Conservation (phyloP, 129 eudicot species). For the Apium graveolens region DNA sequence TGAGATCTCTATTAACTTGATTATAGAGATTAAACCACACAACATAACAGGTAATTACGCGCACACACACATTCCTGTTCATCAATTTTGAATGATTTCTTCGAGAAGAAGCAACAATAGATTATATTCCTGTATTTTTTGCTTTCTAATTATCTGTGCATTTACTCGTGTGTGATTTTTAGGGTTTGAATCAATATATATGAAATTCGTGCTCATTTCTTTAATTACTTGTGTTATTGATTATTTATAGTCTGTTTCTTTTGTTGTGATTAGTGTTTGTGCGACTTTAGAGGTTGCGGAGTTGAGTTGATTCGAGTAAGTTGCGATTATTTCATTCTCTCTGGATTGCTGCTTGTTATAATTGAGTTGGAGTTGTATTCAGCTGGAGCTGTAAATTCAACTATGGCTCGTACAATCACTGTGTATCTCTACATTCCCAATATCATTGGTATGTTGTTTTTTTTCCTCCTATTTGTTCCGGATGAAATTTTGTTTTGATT, state of each 20-base stretch:
- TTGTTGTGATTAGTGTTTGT: neutral
- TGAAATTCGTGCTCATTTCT: neutral
- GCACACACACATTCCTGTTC: neutral
- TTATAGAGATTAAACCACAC: neutral
- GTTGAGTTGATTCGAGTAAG: neutral
- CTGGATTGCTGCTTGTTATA: neutral
- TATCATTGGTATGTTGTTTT: constrained; percentile 59
- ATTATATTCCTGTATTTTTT: neutral
- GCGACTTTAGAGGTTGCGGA: neutral
- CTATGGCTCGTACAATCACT: constrained; percentile 47
- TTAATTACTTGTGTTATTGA: neutral
- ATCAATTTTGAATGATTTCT: neutral
- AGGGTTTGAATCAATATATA: neutral
- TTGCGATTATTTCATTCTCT: neutral
- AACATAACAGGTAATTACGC: neutral
- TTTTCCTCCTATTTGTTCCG: neutral
- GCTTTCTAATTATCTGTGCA: neutral
- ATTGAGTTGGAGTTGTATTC: neutral
- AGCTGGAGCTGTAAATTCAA: neutral
- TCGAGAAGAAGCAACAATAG: neutral
- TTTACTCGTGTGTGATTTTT: neutral
- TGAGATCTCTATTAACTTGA: neutral
- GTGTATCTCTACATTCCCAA: constrained; percentile 89
- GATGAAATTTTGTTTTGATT: neutral
- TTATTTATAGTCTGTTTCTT: neutral